These are phyloP conservation scores for Alloteropsis angusta DNA, from an alignment of 202 grass and related monocot species.

Conservation along the genomic window DNA sequence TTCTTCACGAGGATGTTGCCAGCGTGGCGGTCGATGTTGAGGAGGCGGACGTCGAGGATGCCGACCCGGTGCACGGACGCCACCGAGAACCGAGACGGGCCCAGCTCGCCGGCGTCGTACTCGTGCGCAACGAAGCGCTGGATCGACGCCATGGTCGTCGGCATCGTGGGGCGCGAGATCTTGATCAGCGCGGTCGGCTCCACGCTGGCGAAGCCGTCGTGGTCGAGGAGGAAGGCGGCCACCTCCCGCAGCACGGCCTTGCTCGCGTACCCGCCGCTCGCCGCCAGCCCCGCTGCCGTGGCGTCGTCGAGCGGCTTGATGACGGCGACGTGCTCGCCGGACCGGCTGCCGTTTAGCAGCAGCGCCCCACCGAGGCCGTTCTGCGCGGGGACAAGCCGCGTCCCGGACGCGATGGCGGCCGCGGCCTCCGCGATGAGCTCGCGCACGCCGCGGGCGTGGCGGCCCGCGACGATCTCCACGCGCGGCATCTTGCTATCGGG, in stretches of 20 bases:
- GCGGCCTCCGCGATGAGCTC: conserved; percentile 53
- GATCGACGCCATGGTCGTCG: conserved; percentile 49
- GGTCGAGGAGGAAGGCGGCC: conserved; percentile 86
- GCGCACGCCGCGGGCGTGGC: conserved; percentile 40
- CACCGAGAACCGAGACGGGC: conserved; percentile 66
- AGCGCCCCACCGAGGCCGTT: conserved; percentile 44
- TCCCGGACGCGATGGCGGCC: conserved; percentile 41
- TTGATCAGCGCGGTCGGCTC: conserved; percentile 65
- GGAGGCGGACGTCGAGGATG: conserved; percentile 84
- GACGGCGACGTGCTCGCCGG: conserved; percentile 58
- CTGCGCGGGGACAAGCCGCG: conserved; percentile 37
- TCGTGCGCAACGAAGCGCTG: conserved; percentile 71
- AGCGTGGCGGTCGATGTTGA: conserved; percentile 89
- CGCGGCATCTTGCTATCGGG: conserved; percentile 25
- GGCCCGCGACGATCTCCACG: conserved; percentile 47
- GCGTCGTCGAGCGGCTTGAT: conserved; percentile 59
- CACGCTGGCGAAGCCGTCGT: conserved; percentile 64
- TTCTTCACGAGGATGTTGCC: conserved; percentile 95
- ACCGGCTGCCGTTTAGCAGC: conserved; percentile 38
- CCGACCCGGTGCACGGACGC: conserved; percentile 75
- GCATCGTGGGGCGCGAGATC: conserved; percentile 39
- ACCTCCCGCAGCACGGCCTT: conserved; percentile 62
- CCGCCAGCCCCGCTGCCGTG: background rate
- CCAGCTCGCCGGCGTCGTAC: conserved; percentile 80
- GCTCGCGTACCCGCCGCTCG: conserved; percentile 7